phyloP scores from a whole-genome alignment of 176 grass and related monocot genomes.

The Poa pratensis region DNA sequence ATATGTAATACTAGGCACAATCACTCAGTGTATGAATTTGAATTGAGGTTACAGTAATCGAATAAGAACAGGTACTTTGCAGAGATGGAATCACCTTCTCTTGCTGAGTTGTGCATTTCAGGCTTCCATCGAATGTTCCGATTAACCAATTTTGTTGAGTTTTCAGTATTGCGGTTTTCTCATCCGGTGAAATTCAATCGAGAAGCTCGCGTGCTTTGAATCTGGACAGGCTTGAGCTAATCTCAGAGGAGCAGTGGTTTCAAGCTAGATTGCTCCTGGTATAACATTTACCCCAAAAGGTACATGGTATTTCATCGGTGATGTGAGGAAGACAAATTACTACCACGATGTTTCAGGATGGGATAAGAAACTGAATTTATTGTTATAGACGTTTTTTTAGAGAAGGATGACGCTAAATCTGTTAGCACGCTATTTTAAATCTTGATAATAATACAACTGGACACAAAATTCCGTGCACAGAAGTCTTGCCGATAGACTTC shows the following conservation, averaged over 20 bases:
- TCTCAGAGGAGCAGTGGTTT: background rate
- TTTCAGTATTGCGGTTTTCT: background rate
- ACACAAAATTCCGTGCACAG: too few species aligned
- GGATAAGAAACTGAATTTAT: too few species aligned
- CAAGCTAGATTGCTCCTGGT: background rate
- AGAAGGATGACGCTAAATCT: too few species aligned
- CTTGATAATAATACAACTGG: too few species aligned
- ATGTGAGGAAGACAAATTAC: too few species aligned
- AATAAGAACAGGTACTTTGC: constrained; percentile 31
- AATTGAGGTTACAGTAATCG: background rate
- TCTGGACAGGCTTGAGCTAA: background rate
- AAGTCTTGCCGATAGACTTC: too few species aligned
- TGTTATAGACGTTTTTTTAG: too few species aligned
- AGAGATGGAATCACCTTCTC: constrained; percentile 18
- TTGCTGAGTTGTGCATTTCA: constrained; percentile 7
- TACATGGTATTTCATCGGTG: too few species aligned
- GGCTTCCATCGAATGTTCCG: background rate
- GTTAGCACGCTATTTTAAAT: too few species aligned
- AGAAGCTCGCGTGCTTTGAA: background rate
- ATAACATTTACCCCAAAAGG: background rate
- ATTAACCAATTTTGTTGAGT: background rate
- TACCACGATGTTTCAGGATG: too few species aligned
- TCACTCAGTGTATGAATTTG: constrained; percentile 11
- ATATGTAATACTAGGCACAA: constrained; percentile 38
- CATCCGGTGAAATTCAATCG: background rate